Percentiles rank a stretch among this genome's conserved stretches.
phyloP scores from a whole-genome alignment of 495 filamentous ascomycete genomes.

The Daldinia loculata region DNA sequence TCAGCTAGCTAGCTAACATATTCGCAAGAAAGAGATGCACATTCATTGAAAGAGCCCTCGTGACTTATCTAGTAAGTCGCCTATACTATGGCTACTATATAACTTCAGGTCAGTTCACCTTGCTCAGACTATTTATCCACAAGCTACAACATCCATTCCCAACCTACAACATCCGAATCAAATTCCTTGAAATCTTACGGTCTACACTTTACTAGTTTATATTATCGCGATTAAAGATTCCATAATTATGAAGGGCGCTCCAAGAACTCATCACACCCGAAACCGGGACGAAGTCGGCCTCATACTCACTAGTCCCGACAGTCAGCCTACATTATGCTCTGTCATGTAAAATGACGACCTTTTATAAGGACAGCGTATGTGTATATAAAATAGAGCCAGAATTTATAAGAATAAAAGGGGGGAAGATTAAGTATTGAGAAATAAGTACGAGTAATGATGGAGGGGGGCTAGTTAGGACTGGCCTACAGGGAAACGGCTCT shows the following conservation, averaged over 20 bases:
- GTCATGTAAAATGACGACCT: slow-evolving; percentile 23
- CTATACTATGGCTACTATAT: background rate
- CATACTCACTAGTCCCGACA: background rate
- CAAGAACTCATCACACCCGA: slow-evolving; percentile 24
- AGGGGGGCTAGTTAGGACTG: background rate
- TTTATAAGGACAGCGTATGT: background rate
- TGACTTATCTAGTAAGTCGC: background rate
- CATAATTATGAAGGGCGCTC: slow-evolving; percentile 23
- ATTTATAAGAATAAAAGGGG: background rate
- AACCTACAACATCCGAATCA: background rate
- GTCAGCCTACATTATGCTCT: slow-evolving; percentile 11
- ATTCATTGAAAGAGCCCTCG: background rate
- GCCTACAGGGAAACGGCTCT: no score
- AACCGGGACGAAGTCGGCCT: slow-evolving; percentile 27
- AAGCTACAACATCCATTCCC: background rate
- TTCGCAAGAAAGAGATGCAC: background rate
- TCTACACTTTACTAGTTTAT: background rate
- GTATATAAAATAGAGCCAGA: background rate
- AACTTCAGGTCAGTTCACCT: background rate
- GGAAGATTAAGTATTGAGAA: background rate
- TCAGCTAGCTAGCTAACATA: background rate
- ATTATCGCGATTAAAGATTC: background rate
- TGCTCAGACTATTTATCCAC: background rate
- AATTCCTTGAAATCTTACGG: background rate
- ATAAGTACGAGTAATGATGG: background rate